Conservation (phyloP, 805 yeast species). For the Komagataella ulmi region DNA sequence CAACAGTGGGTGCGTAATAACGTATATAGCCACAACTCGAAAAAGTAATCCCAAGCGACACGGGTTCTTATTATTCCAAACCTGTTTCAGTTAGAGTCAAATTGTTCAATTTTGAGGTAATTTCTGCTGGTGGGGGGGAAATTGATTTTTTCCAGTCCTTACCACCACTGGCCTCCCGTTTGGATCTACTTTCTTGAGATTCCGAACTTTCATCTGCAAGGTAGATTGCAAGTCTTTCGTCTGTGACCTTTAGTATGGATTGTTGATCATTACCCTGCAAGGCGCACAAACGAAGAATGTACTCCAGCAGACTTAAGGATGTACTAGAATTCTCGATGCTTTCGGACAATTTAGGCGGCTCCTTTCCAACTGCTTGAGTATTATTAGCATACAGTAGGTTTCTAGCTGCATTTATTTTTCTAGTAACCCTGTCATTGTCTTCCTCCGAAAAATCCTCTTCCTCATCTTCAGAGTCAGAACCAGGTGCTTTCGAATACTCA, state of each 20-base stretch:
- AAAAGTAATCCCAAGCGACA: no score
- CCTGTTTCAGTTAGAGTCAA: neutral
- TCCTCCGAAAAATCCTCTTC: slow-evolving; percentile 12
- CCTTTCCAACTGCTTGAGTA: slow-evolving; percentile 3
- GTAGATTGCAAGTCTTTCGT: slow-evolving; percentile 29
- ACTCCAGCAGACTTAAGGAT: slow-evolving; percentile 46
- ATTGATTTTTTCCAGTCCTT: neutral
- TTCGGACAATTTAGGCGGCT: neutral
- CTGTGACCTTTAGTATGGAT: slow-evolving; percentile 40
- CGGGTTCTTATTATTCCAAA: neutral
- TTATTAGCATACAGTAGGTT: slow-evolving; percentile 4
- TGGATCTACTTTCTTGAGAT: no score
- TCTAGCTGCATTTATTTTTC: slow-evolving; percentile 10
- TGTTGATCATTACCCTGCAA: slow-evolving; percentile 47
- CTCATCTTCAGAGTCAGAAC: slow-evolving; percentile 9
- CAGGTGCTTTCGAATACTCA: slow-evolving; percentile 17
- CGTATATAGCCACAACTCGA: neutral
- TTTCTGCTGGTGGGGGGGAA: neutral
- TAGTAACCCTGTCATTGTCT: slow-evolving; percentile 12
- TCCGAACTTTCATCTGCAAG: neutral
- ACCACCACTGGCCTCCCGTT: neutral
- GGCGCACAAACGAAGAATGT: slow-evolving; percentile 42
- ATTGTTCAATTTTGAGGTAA: neutral
- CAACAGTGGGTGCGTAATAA: neutral
- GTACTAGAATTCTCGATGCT: slow-evolving; percentile 4